These are phyloP conservation scores for Juglanconis oblonga DNA, from an alignment of 2,329 filamentous ascomycete genomes.

Conservation along the genomic window DNA sequence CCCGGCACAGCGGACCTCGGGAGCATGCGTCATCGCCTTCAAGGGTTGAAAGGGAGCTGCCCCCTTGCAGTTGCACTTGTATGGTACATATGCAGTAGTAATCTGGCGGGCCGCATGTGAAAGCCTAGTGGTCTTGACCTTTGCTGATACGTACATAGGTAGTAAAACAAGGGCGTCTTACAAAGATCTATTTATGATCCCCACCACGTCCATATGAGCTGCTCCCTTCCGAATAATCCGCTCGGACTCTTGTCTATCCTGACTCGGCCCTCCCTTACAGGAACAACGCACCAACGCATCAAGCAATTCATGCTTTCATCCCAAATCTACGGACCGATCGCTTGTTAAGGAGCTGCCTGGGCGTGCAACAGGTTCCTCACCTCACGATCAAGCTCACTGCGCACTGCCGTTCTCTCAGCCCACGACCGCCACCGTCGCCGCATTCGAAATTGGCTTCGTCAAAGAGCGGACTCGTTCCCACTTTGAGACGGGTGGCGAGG, in stretches of 20 bases:
- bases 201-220: background rate
- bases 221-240: background rate
- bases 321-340: background rate
- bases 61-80: no score
- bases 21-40: background rate
- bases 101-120: background rate
- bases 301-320: background rate
- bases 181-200: background rate
- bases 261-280: background rate
- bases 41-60: background rate
- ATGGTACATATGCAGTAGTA: background rate
- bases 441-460: conserved; percentile 7
- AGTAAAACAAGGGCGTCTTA: background rate
- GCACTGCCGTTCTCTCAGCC: background rate
- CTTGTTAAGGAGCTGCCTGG: background rate
- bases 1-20: background rate
- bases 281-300: background rate
- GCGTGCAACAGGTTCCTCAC: background rate
- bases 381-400: background rate
- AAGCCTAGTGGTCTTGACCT: background rate
- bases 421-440: no score
- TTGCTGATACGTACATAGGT: no score
- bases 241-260: background rate
- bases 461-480: background rate
- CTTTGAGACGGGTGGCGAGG: conserved; percentile 12